Percentiles rank a stretch among this genome's conserved stretches.
phyloP scores from a whole-genome alignment of 2,329 filamentous ascomycete species.

The Pseudogymnoascus sp. region DNA sequence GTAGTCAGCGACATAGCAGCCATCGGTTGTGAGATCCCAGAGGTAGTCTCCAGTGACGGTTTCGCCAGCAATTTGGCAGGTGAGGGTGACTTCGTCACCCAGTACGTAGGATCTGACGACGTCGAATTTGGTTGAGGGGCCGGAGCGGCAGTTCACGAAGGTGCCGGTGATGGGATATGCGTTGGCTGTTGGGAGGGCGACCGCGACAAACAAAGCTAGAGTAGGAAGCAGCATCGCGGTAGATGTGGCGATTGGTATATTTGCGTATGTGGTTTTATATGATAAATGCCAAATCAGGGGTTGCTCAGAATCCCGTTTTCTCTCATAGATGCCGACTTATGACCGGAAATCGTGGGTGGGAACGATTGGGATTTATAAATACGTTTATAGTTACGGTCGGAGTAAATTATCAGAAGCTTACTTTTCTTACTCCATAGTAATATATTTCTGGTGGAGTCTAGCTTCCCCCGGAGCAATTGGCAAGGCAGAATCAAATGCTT shows the following conservation, averaged over 20 bases:
- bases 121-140: conserved; percentile 7
- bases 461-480: not conserved
- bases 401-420: not conserved
- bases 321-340: not conserved
- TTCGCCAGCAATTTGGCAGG: conserved; percentile 13
- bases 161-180: conserved; percentile 9
- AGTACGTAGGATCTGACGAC: conserved; percentile 13
- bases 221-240: not conserved
- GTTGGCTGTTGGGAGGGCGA: not conserved
- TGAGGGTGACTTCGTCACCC: conserved; percentile 13
- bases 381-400: not conserved
- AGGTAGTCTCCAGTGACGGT: conserved; percentile 13
- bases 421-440: not conserved
- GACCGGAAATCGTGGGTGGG: not conserved
- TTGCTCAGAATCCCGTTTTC: not conserved
- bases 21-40: conserved; percentile 16
- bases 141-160: conserved; percentile 10
- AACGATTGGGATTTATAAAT: not conserved
- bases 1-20: conserved; percentile 16
- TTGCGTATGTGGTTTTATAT: not conserved
- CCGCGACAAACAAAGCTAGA: not conserved
- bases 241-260: not conserved
- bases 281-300: not conserved
- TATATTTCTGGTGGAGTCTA: not conserved
- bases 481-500: not conserved